A percentile compares a stretch with the other conserved stretches of the same genome.
Conservation (phyloP, 768 basidiomycete genomes). For the Jaapia argillacea region DNA sequence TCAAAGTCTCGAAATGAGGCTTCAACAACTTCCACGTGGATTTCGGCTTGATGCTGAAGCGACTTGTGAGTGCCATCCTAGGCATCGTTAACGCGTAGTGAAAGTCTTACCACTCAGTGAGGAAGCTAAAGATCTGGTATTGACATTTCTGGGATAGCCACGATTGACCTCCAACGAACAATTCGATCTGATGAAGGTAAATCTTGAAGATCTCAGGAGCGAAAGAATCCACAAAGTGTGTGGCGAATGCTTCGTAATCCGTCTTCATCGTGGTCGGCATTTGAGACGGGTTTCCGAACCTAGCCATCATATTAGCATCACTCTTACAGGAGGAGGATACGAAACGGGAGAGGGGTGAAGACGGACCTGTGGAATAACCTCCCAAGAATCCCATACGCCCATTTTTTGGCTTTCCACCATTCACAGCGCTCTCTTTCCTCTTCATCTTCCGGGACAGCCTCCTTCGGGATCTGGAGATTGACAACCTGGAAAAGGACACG, state of each 20-base stretch:
- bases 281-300: conserved; percentile 84
- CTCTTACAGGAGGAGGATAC: too few species aligned
- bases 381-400: conserved; percentile 79
- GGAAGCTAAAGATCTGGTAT: conserved; percentile 76
- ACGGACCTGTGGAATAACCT: conserved; percentile 64
- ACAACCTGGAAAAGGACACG: conserved; percentile 72
- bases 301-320: too few species aligned
- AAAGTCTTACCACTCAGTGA: conserved; percentile 74
- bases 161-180: conserved; percentile 60
- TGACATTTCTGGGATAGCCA: conserved; percentile 82
- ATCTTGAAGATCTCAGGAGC: conserved; percentile 83
- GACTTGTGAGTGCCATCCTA: too few species aligned
- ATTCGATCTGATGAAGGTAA: conserved; percentile 62
- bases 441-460: conserved; percentile 57
- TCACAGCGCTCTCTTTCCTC: conserved; percentile 70
- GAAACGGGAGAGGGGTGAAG: not conserved
- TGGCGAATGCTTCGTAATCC: conserved; percentile 62
- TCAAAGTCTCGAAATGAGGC: conserved; percentile 69
- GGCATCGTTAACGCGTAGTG: conserved; percentile 2
- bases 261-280: conserved; percentile 63
- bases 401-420: conserved; percentile 93
- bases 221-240: conserved; percentile 67
- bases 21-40: conserved; percentile 86
- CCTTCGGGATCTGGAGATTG: conserved; percentile 56
- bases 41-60: conserved; percentile 84